Evolutionary conservation across 306 rosid species (phyloP).

Genomic region (Ormosia emarginata): DNA sequence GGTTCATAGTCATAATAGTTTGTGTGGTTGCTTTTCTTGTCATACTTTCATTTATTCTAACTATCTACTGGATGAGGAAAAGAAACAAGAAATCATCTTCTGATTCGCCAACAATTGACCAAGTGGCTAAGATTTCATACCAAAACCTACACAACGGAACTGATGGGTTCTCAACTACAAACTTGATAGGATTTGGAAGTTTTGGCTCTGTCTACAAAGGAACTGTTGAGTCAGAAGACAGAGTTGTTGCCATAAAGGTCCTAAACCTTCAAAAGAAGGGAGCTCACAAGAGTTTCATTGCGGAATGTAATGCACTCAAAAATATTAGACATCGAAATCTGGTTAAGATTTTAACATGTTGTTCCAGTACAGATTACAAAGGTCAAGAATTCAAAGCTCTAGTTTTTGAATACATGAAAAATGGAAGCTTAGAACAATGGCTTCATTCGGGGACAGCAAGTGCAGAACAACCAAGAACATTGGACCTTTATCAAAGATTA

Average conservation of each 20-base stretch:
- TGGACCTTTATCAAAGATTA: slow-evolving; percentile 11
- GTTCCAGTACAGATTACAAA: slow-evolving; percentile 14
- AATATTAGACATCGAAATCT: slow-evolving; percentile 28
- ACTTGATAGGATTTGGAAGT: slow-evolving; percentile 14
- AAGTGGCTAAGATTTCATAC: slow-evolving; percentile 8
- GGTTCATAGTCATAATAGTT: not conserved
- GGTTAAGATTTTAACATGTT: slow-evolving; percentile 23
- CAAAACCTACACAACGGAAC: slow-evolving; percentile 12
- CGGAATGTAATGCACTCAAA: slow-evolving; percentile 15
- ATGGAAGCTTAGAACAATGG: slow-evolving; percentile 36
- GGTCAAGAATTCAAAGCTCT: slow-evolving; percentile 39
- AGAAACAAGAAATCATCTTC: not conserved
- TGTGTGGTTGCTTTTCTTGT: slow-evolving; percentile 12
- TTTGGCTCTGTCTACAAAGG: slow-evolving; percentile 24
- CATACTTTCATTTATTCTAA: not conserved
- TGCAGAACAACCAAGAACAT: not conserved
- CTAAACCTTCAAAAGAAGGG: slow-evolving; percentile 22
- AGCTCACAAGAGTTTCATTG: slow-evolving; percentile 26
- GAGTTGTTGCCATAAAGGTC: slow-evolving; percentile 26
- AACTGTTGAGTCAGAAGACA: slow-evolving; percentile 2
- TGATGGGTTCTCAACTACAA: not conserved
- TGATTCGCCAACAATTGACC: not conserved
- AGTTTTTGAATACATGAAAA: slow-evolving; percentile 24
- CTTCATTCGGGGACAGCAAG: not conserved
- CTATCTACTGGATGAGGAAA: not conserved